Evolutionary conservation across 148 eudicot species (phyloP).

Genomic region (Amaranthus hypochondriacus): DNA sequence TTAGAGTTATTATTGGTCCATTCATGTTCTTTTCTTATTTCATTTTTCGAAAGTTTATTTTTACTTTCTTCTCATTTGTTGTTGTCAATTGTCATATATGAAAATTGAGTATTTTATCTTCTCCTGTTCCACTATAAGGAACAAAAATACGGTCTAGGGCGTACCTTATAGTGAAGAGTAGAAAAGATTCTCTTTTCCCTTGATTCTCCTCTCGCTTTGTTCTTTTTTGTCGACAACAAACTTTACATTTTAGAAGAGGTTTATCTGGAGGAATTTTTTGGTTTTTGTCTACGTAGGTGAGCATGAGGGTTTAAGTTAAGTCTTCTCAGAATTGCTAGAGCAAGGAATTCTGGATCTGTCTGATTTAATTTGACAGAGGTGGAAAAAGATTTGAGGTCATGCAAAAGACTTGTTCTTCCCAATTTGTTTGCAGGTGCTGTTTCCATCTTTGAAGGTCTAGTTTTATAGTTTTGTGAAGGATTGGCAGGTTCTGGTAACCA

Average conservation of each 20-base stretch:
- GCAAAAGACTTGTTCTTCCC: slow-evolving; percentile 5
- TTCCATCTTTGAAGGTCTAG: slow-evolving; percentile 19
- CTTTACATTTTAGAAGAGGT: slow-evolving; percentile 15
- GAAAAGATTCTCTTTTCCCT: slow-evolving; percentile 10
- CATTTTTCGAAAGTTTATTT: slow-evolving; percentile 3
- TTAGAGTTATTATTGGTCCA: slow-evolving; percentile 26
- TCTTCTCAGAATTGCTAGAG: slow-evolving; percentile 18
- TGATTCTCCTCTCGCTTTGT: slow-evolving; percentile 4
- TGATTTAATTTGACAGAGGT: slow-evolving; percentile 17
- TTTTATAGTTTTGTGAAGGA: slow-evolving; percentile 16
- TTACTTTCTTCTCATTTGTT: neutral
- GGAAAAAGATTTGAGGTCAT: slow-evolving; percentile 11
- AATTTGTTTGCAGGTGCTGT: slow-evolving; percentile 10
- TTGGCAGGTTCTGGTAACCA: slow-evolving; percentile 16
- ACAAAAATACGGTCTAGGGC: slow-evolving; percentile 6
- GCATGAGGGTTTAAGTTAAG: slow-evolving; percentile 23
- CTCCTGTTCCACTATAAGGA: slow-evolving; percentile 34
- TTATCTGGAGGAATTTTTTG: slow-evolving; percentile 23
- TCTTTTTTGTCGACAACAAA: neutral
- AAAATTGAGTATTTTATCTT: neutral
- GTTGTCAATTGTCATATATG: neutral
- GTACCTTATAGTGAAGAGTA: slow-evolving; percentile 28
- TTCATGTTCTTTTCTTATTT: slow-evolving; percentile 14
- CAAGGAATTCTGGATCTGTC: slow-evolving; percentile 12
- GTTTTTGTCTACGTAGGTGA: slow-evolving; percentile 27